phyloP scores from a whole-genome alignment of 2,329 filamentous ascomycete species.

The Fusarium circinatum region DNA sequence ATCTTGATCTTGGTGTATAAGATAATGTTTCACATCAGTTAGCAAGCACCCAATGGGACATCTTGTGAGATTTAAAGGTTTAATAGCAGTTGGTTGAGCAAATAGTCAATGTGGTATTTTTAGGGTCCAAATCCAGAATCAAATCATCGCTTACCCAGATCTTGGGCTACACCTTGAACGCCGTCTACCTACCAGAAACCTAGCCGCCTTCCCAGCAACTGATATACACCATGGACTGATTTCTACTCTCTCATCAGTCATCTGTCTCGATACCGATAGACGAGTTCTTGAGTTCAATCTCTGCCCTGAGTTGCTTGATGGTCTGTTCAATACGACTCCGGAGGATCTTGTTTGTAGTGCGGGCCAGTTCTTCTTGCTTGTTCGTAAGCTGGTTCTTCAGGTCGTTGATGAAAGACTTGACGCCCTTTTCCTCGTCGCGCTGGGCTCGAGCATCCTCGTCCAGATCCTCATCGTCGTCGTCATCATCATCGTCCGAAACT shows the following conservation, averaged over 20 bases:
- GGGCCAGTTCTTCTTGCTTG: conserved; percentile 57
- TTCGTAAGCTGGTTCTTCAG: conserved; percentile 62
- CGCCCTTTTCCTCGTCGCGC: conserved; percentile 62
- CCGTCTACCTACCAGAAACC: conserved; percentile 12
- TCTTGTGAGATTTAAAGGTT: neutral
- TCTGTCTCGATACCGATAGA: conserved; percentile 56
- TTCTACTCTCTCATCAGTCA: conserved; percentile 36
- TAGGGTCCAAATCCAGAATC: conserved; percentile 17
- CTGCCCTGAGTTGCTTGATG: conserved; percentile 59
- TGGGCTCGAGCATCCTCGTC: conserved; percentile 64
- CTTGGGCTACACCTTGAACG: conserved; percentile 28
- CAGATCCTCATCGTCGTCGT: conserved; percentile 64
- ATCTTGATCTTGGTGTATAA: neutral
- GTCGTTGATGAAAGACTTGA: conserved; percentile 64
- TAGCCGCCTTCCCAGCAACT: neutral
- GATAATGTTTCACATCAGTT: neutral
- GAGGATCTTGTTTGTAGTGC: conserved; percentile 59
- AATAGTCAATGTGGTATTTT: conserved; percentile 36
- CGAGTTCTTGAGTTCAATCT: conserved; percentile 58
- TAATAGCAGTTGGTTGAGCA: conserved; percentile 8
- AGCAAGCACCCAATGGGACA: neutral
- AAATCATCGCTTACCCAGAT: conserved; percentile 20
- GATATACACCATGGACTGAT: neutral
- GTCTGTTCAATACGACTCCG: conserved; percentile 60
- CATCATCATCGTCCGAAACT: conserved; percentile 58